phyloP scores from a whole-genome alignment of 2,329 filamentous ascomycete species.

The Cryphonectria nitschkei region DNA sequence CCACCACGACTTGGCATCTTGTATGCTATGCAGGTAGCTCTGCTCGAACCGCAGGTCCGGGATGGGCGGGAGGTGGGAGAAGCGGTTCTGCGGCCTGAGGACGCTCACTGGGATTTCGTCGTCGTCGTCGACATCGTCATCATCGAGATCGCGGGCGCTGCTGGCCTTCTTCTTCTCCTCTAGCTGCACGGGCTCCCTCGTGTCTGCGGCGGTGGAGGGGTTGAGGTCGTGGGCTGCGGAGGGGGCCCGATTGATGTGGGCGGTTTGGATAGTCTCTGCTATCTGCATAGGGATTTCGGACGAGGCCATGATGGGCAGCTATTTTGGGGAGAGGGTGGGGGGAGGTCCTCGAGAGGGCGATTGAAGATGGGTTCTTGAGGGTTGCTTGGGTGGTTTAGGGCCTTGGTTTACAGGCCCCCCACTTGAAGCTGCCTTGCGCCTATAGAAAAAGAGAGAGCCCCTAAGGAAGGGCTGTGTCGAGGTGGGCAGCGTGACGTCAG shows the following conservation, averaged over 20 bases:
- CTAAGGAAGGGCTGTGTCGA: neutral
- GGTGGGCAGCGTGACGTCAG: slow-evolving; percentile 26
- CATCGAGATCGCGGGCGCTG: slow-evolving; percentile 26
- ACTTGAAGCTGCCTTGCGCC: neutral
- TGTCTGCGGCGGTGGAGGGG: slow-evolving; percentile 74
- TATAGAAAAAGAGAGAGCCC: neutral
- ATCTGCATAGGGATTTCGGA: slow-evolving; percentile 65
- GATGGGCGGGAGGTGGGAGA: slow-evolving; percentile 61
- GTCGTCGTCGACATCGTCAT: slow-evolving; percentile 51
- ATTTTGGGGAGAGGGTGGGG: neutral
- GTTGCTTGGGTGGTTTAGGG: neutral
- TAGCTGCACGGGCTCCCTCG: slow-evolving; percentile 60
- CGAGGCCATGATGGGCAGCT: slow-evolving; percentile 49
- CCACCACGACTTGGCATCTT: slow-evolving; percentile 77
- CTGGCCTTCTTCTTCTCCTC: slow-evolving; percentile 26
- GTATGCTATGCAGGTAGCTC: slow-evolving; percentile 92
- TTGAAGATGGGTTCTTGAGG: neutral
- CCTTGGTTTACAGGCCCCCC: neutral
- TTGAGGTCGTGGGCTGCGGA: slow-evolving; percentile 77
- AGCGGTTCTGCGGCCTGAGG: slow-evolving; percentile 56
- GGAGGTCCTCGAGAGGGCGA: neutral
- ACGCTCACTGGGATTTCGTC: slow-evolving; percentile 73
- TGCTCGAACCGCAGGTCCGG: slow-evolving; percentile 96
- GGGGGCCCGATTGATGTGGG: slow-evolving; percentile 74
- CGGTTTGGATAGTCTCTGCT: slow-evolving; percentile 79